These are phyloP conservation scores for Pichia sp. DNA, from an alignment of 1,139 yeast genomes.

Conservation along the genomic window DNA sequence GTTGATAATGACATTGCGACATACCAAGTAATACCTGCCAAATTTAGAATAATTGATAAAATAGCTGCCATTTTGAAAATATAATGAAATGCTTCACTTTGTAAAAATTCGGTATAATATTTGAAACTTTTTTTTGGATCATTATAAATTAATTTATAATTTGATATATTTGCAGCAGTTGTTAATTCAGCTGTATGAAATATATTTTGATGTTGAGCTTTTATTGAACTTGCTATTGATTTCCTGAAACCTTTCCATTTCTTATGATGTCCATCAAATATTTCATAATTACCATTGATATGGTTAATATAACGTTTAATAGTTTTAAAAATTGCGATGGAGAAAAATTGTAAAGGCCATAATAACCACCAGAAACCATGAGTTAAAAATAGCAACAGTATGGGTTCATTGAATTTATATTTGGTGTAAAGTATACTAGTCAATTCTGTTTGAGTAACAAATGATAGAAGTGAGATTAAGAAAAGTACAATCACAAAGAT, in stretches of 20 bases:
- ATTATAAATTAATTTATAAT: conserved; percentile 16
- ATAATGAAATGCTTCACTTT: conserved; percentile 43
- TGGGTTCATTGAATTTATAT: conserved; percentile 59
- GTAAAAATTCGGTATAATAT: conserved; percentile 34
- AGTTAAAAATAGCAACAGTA: conserved; percentile 57
- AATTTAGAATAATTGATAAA: conserved; percentile 52
- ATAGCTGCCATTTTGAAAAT: conserved; percentile 38
- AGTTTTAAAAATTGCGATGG: conserved; percentile 41
- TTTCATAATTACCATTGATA: conserved; percentile 28
- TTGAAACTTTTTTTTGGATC: conserved; percentile 28
- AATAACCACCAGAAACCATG: conserved; percentile 75
- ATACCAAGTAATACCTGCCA: conserved; percentile 85
- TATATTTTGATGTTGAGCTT: conserved; percentile 32
- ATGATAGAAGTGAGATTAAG: conserved; percentile 51
- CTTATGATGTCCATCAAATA: conserved; percentile 28
- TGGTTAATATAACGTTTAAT: conserved; percentile 30
- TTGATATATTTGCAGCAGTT: conserved; percentile 21
- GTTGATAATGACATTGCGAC: conserved; percentile 75
- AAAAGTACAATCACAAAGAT: conserved; percentile 52
- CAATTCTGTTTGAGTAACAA: conserved; percentile 74
- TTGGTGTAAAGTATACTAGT: conserved; percentile 62
- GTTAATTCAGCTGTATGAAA: conserved; percentile 31
- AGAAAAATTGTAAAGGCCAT: conserved; percentile 66
- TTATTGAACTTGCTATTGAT: conserved; percentile 38
- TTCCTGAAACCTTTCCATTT: conserved; percentile 33